These are phyloP conservation scores for Austroboletus eburneus DNA, from an alignment of 768 basidiomycete genomes.

Conservation along the genomic window DNA sequence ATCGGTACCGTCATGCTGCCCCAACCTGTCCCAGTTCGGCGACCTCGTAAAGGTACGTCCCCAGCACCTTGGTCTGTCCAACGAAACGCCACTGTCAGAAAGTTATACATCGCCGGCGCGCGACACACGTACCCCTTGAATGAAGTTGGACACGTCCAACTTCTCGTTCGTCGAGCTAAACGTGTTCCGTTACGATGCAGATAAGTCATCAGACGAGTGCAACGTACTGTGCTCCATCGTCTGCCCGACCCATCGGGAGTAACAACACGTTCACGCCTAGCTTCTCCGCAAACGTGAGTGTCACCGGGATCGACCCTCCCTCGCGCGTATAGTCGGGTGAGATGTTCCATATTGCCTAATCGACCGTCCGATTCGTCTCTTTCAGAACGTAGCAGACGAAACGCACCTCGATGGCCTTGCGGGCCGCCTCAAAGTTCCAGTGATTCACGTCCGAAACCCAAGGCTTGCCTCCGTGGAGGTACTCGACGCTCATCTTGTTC, in stretches of 20 bases:
- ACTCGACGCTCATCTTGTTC: conserved; percentile 72
- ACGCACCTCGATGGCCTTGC: conserved; percentile 71
- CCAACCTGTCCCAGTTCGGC: conserved; percentile 19
- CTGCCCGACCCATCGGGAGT: conserved; percentile 89
- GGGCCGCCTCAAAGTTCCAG: conserved; percentile 92
- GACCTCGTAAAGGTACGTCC: conserved; percentile 31
- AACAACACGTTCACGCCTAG: conserved; percentile 83
- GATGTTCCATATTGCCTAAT: conserved; percentile 56
- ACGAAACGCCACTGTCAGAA: neutral
- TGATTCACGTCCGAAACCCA: conserved; percentile 86
- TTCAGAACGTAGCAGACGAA: too few species aligned
- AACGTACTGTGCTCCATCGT: conserved; percentile 92
- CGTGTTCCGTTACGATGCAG: neutral
- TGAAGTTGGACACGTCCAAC: conserved; percentile 84
- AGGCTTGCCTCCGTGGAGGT: conserved; percentile 78
- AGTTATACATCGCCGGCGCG: neutral
- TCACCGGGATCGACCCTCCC: conserved; percentile 94
- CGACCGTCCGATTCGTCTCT: neutral
- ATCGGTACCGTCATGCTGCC: conserved; percentile 12
- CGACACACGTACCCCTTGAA: conserved; percentile 61
- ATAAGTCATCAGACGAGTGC: neutral
- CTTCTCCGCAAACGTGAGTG: conserved; percentile 88
- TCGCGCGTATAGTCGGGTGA: conserved; percentile 84
- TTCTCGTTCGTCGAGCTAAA: conserved; percentile 91
- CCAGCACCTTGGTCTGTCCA: conserved; percentile 30